Conservation (phyloP, 2,329 filamentous ascomycete species). For the Pyrenochaeta sp. region DNA sequence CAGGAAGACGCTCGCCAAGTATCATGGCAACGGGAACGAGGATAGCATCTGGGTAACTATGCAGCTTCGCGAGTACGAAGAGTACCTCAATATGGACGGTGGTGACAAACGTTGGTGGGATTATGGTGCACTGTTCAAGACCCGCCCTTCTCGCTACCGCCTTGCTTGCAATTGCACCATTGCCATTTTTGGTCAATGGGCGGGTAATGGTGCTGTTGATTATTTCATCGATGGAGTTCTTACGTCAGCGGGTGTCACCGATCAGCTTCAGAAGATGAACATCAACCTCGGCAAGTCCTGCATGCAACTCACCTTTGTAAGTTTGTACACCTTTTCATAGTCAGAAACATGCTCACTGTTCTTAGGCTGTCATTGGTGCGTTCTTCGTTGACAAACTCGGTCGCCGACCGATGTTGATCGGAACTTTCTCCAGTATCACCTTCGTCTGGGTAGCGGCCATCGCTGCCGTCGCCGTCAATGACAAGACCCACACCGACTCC, state of each 20-base stretch:
- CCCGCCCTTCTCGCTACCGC: slow-evolving; percentile 57
- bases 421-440: slow-evolving; percentile 25
- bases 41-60: slow-evolving; percentile 36
- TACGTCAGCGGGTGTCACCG: slow-evolving; percentile 45
- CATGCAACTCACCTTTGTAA: slow-evolving; percentile 43
- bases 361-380: slow-evolving; percentile 44
- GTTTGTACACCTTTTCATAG: background rate
- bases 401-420: slow-evolving; percentile 45
- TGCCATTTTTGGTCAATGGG: slow-evolving; percentile 60
- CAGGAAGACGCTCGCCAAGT: slow-evolving; percentile 62
- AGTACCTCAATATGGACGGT: slow-evolving; percentile 63
- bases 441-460: slow-evolving; percentile 40
- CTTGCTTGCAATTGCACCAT: slow-evolving; percentile 61
- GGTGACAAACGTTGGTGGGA: slow-evolving; percentile 68
- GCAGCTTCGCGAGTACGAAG: slow-evolving; percentile 48
- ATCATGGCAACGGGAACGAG: slow-evolving; percentile 59
- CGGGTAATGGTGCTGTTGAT: slow-evolving; percentile 49
- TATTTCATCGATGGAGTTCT: slow-evolving; percentile 47
- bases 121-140: slow-evolving; percentile 62
- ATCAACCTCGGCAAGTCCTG: slow-evolving; percentile 49
- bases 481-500: slow-evolving; percentile 17
- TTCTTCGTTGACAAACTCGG: slow-evolving; percentile 45
- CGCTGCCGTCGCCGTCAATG: slow-evolving; percentile 23
- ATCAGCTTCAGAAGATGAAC: slow-evolving; percentile 44
- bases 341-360: background rate